Percentiles rank a stretch among this genome's conserved stretches.
Evolutionary conservation across 768 basidiomycete species (phyloP).

Genomic region (Macrolepiota albuminosa): DNA sequence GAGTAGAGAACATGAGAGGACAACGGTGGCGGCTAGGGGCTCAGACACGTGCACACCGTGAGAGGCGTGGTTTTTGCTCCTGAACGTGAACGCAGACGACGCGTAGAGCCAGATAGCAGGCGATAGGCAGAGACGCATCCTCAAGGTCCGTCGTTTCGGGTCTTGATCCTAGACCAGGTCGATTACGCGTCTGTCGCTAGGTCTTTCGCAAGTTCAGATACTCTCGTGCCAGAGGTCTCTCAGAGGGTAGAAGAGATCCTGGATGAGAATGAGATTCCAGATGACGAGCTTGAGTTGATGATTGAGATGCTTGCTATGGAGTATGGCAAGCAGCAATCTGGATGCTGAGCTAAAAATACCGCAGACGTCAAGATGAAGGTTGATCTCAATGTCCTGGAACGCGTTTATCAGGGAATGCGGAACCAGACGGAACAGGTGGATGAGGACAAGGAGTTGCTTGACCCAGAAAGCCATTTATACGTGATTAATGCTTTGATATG

Average conservation of each 20-base stretch:
- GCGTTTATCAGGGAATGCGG: conserved; percentile 75
- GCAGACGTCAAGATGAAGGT: conserved; percentile 83
- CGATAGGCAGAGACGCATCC: conserved; percentile 40
- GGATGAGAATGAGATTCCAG: conserved; percentile 63
- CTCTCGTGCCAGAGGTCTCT: conserved; percentile 75
- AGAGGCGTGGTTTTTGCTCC: conserved; percentile 1
- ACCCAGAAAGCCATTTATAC: conserved; percentile 77
- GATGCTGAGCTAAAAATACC: neutral
- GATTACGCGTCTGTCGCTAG: conserved; percentile 28
- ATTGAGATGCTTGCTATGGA: conserved; percentile 80
- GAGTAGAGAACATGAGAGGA: conserved; percentile 52
- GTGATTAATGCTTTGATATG: conserved; percentile 95
- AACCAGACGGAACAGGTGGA: conserved; percentile 50
- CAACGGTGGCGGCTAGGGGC: conserved; percentile 10
- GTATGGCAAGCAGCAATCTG: conserved; percentile 65
- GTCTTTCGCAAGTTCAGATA: conserved; percentile 88
- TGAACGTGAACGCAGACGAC: neutral
- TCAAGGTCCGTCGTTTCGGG: conserved; percentile 32
- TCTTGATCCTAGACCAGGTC: neutral
- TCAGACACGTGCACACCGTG: conserved; percentile 1
- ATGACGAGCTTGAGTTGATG: conserved; percentile 67
- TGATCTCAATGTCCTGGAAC: conserved; percentile 55
- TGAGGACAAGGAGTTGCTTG: conserved; percentile 59
- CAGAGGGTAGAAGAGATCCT: conserved; percentile 69
- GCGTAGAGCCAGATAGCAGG: conserved; percentile 33